These are phyloP conservation scores for Medicago arabica DNA, from an alignment of 306 rosid genomes.

Conservation along the genomic window DNA sequence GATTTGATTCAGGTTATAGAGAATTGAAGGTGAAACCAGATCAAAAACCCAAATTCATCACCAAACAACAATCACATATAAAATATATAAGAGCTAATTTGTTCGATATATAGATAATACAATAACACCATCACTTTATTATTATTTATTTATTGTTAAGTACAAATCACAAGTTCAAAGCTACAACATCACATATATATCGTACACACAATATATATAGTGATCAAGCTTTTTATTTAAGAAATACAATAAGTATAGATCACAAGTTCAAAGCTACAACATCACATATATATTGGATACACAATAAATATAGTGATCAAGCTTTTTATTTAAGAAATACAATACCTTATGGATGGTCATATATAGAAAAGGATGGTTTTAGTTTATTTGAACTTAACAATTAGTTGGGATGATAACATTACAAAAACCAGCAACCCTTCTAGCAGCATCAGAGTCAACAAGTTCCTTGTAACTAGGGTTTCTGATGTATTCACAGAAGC, in stretches of 20 bases:
- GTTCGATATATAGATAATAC: neutral
- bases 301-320: neutral
- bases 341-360: slow-evolving; percentile 1
- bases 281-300: too few relatives aligned
- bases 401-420: slow-evolving; percentile 46
- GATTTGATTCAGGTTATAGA: too few relatives aligned
- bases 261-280: too few relatives aligned
- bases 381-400: slow-evolving; percentile 28
- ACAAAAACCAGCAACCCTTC: slow-evolving; percentile 49
- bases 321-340: neutral
- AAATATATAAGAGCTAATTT: slow-evolving; percentile 2
- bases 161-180: neutral
- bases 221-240: neutral
- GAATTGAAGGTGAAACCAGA: too few relatives aligned
- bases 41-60: too few relatives aligned
- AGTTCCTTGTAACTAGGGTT: slow-evolving; percentile 51
- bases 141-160: slow-evolving; percentile 19
- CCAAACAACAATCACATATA: neutral
- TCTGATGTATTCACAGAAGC: slow-evolving; percentile 62
- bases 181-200: neutral
- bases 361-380: neutral
- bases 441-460: slow-evolving; percentile 50
- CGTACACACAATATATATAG: neutral
- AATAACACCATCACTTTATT: neutral
- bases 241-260: neutral